Evolutionary conservation across 164 flowering plant genomes (phyloP), one percentile per base, ranked within the genome.

Genomic region (Umbilicus rupestris): DNA sequence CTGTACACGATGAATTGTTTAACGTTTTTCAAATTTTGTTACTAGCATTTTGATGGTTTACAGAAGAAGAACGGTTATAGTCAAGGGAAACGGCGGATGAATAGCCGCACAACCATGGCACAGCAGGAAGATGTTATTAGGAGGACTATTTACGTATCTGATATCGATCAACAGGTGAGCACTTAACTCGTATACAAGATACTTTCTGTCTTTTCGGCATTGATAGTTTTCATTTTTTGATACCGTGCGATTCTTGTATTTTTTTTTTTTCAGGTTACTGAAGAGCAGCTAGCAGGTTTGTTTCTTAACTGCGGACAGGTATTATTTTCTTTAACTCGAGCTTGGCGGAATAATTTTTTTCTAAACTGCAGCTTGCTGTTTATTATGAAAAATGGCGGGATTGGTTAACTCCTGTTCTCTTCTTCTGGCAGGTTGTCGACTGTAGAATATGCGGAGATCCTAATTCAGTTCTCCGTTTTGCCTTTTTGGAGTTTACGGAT

Each of bases 141-240:
- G 79, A 78, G 96, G 79, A 92, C 97, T 39, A 94, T 92, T 0
- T 92, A 89, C 78, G 94, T 92, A 39, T 87, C 96, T 70, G 97
- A 92, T 69, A 92, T 92, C 75, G 97, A 89, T 78, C 92, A 87
- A 26, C 96, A 86, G 90, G 96, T 87, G 72, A 47, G 3, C 22
- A 37, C 20, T 17, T 37, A 39, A 39, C 37, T 22, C 6, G 24
- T 41, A n/a, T 26, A 63, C 52, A 44, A 4, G 19, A 14, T 24
- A 19, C 29, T 19, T 24, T 12, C 6, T 16, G 2, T 4, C 33
- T 41, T 9, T n/a, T 7, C 29, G 16, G 33, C 29, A 6, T 42
- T 22, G 41, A 39, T 7, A 12, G 9, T 9, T 55, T 29, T 55
- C 30, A 22, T 55, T 24, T 37, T 19, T 33, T 37, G 28, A 29